Percentiles rank a stretch among this genome's conserved stretches.
Evolutionary conservation across 176 grass and related monocot genomes (phyloP).

Genomic region (Triticum aestivum): IWGSC_CS_RefSeq_v2.1 NC_057806.1:146960129-146960628

Average conservation of each 20-base stretch:
- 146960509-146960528: slow-evolving; percentile 53
- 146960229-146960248: neutral
- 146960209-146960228: neutral
- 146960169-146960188: neutral
- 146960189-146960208: neutral
- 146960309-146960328: neutral
- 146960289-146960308: neutral
- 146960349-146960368: neutral
- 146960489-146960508: neutral
- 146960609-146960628: slow-evolving; percentile 46
- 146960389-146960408: slow-evolving; percentile 86
- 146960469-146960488: neutral
- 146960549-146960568: slow-evolving; percentile 65
- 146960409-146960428: slow-evolving; percentile 89
- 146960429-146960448: slow-evolving; percentile 66
- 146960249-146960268: neutral
- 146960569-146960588: slow-evolving; percentile 82
- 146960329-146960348: neutral
- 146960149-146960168: neutral
- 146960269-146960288: neutral
- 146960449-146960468: neutral
- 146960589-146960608: slow-evolving; percentile 88
- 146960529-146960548: slow-evolving; percentile 85
- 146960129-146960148: neutral
- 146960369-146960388: slow-evolving; percentile 73